phyloP scores from a whole-genome alignment of 1,139 yeast species.

The Candida mesenterica region DNA sequence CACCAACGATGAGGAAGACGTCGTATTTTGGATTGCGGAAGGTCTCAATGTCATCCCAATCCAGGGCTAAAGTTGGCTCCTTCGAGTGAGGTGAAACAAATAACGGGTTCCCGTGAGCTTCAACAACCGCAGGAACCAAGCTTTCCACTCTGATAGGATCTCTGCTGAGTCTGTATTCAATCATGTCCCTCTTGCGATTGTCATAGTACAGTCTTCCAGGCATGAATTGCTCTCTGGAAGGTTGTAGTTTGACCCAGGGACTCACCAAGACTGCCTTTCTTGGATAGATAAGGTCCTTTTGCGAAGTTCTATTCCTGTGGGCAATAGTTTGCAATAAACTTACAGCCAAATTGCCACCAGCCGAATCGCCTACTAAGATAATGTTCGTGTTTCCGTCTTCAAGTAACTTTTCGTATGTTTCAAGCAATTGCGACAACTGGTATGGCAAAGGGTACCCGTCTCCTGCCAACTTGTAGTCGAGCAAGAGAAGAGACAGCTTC shows the following conservation, averaged over 20 bases:
- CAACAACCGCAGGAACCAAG: slow-evolving; percentile 12
- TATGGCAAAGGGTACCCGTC: slow-evolving; percentile 33
- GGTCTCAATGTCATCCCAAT: slow-evolving; percentile 38
- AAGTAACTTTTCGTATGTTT: slow-evolving; percentile 28
- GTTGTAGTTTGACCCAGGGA: slow-evolving; percentile 38
- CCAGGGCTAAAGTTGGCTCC: slow-evolving; percentile 15
- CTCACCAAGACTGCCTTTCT: slow-evolving; percentile 31
- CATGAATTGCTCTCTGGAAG: slow-evolving; percentile 14
- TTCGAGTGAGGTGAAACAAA: slow-evolving; percentile 21
- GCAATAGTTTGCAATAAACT: slow-evolving; percentile 30
- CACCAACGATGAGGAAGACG: slow-evolving; percentile 37
- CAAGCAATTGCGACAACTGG: slow-evolving; percentile 35
- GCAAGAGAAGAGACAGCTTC: slow-evolving; percentile 30
- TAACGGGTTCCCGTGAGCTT: slow-evolving; percentile 15
- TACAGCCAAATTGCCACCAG: slow-evolving; percentile 41
- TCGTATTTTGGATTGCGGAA: slow-evolving; percentile 25
- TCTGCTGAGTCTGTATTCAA: slow-evolving; percentile 16
- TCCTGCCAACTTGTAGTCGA: slow-evolving; percentile 41
- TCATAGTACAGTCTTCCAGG: slow-evolving; percentile 39
- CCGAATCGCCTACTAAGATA: slow-evolving; percentile 40
- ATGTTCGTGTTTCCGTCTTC: slow-evolving; percentile 31
- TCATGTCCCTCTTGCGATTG: slow-evolving; percentile 32
- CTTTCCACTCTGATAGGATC: slow-evolving; percentile 8
- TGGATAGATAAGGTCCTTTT: slow-evolving; percentile 25
- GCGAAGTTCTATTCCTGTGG: slow-evolving; percentile 1